Evolutionary conservation across 1,284 basidiomycete genomes (phyloP), one percentile per base, ranked within the genome.

Genomic region (Xanthoconium separans): DNA sequence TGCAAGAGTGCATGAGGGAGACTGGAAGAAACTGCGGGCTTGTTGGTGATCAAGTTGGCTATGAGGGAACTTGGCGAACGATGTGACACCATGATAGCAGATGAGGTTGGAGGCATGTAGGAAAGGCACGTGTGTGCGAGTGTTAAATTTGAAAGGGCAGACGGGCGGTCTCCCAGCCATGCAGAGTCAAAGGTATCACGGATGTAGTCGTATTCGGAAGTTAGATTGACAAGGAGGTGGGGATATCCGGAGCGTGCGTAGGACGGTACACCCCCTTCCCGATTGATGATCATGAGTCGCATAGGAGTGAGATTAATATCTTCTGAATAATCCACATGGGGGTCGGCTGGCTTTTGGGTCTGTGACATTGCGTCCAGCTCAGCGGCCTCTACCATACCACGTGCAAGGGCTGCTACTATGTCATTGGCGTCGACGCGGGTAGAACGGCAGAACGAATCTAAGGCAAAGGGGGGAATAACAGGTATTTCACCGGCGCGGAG

Each of bases 11-110:
- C 91, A 63, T 98, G 94, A 33, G 96, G 95, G 27, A 99, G 79
- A 56, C 92, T 95, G 2, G 96, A 97, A 61, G 92, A 95, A 62
- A 98, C 87, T 1, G 95, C 95, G 2, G 97, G 97, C 69, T 96
- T 97, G 75, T 99, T 99, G 46, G 97, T 99, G 69, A 99, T 96
- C 42, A 99, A 81, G 71, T 99, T 98, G 43, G 86, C 96, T 63
- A 99, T 98, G 57, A 99, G 84, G 3, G 92, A 93, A 54, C 91
- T 93, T 0, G 95, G 93, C 2, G 95, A 97, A 34, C 95, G 92
- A 75, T 99, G 97, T 13, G 94, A 97, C 48, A 98, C 97, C 81
- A 99, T 90, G 58, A 99, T 81, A 13, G 95, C 96, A 18, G 93
- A 96, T 4, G 95, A 93, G 2, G 90, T 85, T 12, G 89, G 83